Evolutionary conservation across 2,329 filamentous ascomycete species (phyloP), one percentile per base, ranked within the genome.

Genomic region (Calonectria henricotiae): DNA sequence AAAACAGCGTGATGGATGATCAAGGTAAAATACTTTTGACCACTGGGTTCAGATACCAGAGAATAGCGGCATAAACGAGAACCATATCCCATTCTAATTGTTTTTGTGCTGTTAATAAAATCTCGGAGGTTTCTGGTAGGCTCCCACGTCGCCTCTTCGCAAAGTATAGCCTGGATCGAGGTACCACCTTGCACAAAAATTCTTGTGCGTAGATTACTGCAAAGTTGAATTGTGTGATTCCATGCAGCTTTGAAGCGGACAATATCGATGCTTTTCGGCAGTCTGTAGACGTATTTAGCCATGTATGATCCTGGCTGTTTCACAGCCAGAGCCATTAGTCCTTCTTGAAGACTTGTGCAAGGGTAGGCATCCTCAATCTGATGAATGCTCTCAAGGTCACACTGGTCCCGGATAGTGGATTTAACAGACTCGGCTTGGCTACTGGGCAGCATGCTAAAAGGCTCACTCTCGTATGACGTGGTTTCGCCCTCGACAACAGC

Each of bases 261-360:
- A 20, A 41, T 27, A 9, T 64, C 17, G n/a, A 62, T 65, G 23
- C 39, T 49, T 30, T 51, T 25, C 6, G 58, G 54, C 5, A 66
- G 20, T 12, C 25, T 15, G 15, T 63, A 51, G 11, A 71, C 62
- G 30, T 54, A 43, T 44, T 67, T 67, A 25, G 62, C 65, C 35
- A 70, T 65, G 27, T 73, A 73, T 9, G 55, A 62, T n/a, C 67
- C 66, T 15, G 66, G 47, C 13, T 62, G 69, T 55, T 69, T 69
- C 25, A 61, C 44, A 15, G 69, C 64, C 13, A 71, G 35, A n/a
- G 70, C 75, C 32, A 84, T 71, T 1, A 85, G 74, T 1, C 82
- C 80, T 66, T 80, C 79, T 37, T 84, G 82, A 0, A 83, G 65
- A 1, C 79, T 71, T 0, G 81, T 80, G 67, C 80, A 82, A 3